These are phyloP conservation scores for Speleostelium caveatum DNA, from an alignment of 78 protist genomes.

Conservation along the genomic window DNA sequence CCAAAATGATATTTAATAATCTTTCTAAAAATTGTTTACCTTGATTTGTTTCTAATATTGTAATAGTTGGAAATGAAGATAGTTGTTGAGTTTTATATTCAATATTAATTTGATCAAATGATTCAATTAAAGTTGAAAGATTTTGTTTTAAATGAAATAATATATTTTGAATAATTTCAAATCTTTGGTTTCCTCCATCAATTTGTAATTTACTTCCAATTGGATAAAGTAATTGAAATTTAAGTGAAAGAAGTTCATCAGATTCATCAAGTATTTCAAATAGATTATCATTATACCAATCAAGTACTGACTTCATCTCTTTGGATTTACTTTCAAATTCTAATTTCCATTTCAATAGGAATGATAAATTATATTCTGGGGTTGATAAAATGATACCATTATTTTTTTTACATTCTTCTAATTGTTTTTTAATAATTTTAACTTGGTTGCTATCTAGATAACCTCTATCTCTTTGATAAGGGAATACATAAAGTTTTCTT, in stretches of 20 bases:
- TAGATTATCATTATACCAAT: not conserved
- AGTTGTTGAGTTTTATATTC: not conserved
- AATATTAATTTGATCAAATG: not conserved
- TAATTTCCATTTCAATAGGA: not conserved
- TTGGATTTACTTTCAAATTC: not conserved
- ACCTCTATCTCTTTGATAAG: constrained; percentile 2
- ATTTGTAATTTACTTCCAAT: not conserved
- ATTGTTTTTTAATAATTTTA: not conserved
- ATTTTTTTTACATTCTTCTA: not conserved
- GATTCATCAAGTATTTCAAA: constrained; percentile 28
- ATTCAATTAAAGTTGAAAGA: not conserved
- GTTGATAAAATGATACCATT: constrained; percentile 8
- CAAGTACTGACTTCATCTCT: not conserved
- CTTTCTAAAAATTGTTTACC: not conserved
- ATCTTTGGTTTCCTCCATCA: not conserved
- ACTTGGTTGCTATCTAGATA: not conserved
- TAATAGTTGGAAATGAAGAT: not conserved
- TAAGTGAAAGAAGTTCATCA: constrained; percentile 13
- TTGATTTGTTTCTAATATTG: not conserved
- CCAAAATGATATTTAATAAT: not conserved
- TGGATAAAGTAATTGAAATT: constrained; percentile 5
- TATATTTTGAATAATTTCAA: not conserved
- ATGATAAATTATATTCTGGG: constrained; percentile 4
- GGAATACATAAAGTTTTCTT: constrained; percentile 2
- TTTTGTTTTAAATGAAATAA: not conserved